Evolutionary conservation across 345 rosid species (phyloP).

Genomic region (Triadica sebifera): DNA sequence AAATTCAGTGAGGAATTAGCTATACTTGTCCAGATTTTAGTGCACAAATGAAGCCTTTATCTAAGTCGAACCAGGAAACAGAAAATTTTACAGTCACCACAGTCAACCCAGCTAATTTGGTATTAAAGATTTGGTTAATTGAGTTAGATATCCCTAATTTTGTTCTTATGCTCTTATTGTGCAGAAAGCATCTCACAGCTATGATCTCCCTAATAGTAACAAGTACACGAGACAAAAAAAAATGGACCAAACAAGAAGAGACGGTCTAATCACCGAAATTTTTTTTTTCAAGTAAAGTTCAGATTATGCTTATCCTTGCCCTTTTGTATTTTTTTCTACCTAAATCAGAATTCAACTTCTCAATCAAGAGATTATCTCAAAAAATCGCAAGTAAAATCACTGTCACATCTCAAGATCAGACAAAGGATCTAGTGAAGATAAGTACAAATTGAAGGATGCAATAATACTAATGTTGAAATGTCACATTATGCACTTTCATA

Average conservation of each 20-base stretch:
- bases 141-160: background rate
- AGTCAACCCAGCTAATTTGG: too few species aligned
- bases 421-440: constrained; percentile 13
- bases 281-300: background rate
- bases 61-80: background rate
- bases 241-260: background rate
- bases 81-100: too few species aligned
- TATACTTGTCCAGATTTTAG: background rate
- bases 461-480: constrained; percentile 18
- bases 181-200: background rate
- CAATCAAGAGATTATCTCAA: constrained; percentile 10
- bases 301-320: constrained; percentile 14
- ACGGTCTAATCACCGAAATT: constrained; percentile 8
- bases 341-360: constrained; percentile 7
- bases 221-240: too few species aligned
- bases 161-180: background rate
- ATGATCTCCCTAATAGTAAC: background rate
- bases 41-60: background rate
- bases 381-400: background rate
- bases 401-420: constrained; percentile 12
- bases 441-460: constrained; percentile 20
- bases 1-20: background rate
- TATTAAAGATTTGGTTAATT: too few species aligned
- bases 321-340: background rate
- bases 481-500: constrained; percentile 22